Base-by-base conservation (phyloP, 78 protist species). In the Neovahlkampfia damariscottae region DNA sequence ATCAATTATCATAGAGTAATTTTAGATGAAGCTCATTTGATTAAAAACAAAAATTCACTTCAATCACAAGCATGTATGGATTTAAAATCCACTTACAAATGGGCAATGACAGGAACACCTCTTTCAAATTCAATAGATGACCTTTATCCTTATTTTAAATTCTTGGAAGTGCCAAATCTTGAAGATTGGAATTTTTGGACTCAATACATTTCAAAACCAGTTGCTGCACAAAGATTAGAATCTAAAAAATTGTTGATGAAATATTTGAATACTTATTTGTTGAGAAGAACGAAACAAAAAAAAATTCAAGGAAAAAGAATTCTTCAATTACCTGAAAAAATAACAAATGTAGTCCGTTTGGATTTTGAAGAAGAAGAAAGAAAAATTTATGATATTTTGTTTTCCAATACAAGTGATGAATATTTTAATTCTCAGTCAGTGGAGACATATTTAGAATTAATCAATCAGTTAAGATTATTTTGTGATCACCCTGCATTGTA, bases 41-140 rank as follows among this genome's bases (percentile, higher is more conserved):
- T 80, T 67, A 80, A 80, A 77, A 1, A 35, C 2, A 27, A 67
- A 9, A 40, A 40, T 3, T 38, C 75, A 9, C 8, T 8, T 8
- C 40, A 74, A 37, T 38, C 83, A 3, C 8, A 3, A 2, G 81
- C 85, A 0, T 39, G 69, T 32, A 78, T 29, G 76, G 80, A 68
- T 5, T 68, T 92, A 31, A 30, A 69, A n/a, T 71, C 87, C 1
- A 38, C 41, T 27, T 5, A 67, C 28, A 76, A 90, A 29, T 92
- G 96, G 96, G 78, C 83, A 36, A 75, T 92, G 6, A 88, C 96
- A 4, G 94, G 94, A 10, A 90, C 94, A 10, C 89, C 92, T 2
- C 67, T 90, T 36, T 88, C 85, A 78, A 91, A 91, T 69, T 70
- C 67, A 35, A 31, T 88, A 29, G 89, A 80, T 4, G 95, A 91